Conservation (phyloP, 768 basidiomycete genomes). For the Leccinum variicolor region DNA sequence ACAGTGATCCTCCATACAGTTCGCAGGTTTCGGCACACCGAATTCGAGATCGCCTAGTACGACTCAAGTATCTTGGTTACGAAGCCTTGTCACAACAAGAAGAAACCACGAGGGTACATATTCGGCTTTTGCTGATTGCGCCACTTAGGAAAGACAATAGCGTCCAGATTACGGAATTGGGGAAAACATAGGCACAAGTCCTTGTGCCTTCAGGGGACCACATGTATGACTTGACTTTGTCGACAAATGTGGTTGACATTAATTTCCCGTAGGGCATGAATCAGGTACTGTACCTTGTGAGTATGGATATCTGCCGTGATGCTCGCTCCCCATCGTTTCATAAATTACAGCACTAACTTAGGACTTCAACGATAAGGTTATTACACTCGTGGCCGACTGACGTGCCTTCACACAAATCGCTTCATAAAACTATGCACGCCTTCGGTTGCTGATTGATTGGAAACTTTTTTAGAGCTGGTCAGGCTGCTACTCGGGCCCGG, state of each 20-base stretch:
- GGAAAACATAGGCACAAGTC: conserved; percentile 36
- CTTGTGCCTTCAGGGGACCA: conserved; percentile 48
- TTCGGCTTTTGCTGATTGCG: not conserved
- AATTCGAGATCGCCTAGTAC: conserved; percentile 54
- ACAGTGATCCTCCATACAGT: conserved; percentile 46
- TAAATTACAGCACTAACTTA: not conserved
- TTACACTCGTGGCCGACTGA: conserved; percentile 49
- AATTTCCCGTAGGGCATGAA: conserved; percentile 38
- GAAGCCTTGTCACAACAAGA: conserved; percentile 47
- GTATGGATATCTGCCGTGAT: conserved; percentile 42
- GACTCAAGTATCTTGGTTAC: conserved; percentile 52
- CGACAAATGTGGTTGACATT: not conserved
- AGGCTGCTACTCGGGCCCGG: no score
- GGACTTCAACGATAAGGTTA: conserved; percentile 33
- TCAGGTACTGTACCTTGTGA: conserved; percentile 34
- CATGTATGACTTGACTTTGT: conserved; percentile 27
- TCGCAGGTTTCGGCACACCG: conserved; percentile 59
- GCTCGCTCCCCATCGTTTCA: not conserved
- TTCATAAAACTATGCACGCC: not conserved
- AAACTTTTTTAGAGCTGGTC: conserved; percentile 45
- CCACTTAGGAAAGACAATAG: not conserved
- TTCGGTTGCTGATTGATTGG: conserved; percentile 57
- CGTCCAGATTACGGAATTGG: conserved; percentile 6
- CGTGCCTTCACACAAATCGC: conserved; percentile 27
- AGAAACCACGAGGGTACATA: conserved; percentile 38